Evolutionary conservation across 257 asterid species (phyloP), one percentile per base, ranked within the genome.

Genomic region (Primulina huaijiensis): DNA sequence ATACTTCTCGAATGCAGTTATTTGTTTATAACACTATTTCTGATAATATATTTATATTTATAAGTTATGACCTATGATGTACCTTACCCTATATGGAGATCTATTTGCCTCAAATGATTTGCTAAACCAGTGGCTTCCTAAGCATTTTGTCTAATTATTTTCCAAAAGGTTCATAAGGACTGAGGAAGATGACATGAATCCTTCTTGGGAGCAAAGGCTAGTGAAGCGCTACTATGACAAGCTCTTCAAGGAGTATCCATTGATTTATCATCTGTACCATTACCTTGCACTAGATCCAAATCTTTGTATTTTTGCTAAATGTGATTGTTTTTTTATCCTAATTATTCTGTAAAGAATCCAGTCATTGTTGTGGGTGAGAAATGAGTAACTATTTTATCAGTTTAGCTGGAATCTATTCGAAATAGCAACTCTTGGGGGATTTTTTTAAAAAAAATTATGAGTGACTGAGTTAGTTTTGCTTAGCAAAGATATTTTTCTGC

Each of bases 241-340:
- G 92, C 96, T 94, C 70, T 94, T 94, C 79, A 91, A 88, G 79
- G 99, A 94, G 92, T 89, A 89, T 92, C 98, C 98, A 84, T 80
- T 72, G 65, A 35, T 60, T 40, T 46, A 58, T 56, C 60, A 43
- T 65, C 61, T 38, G 68, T 72, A 23, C 57, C 19, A 19, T 25
- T 65, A 75, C 78, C 60, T 67, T 55, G 38, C 21, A 74, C 64
- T 38, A 63, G 21, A 7, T 19, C 7, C 63, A 68, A 62, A 34
- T 25, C 60, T 60, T 68, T 55, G 12, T 64, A 37, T 46, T 69
- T 68, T 33, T 31, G 63, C 69, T 61, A 30, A 31, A 55, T 70
- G 73, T 69, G 58, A 68, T 69, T 74, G 34, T 53, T 8, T 65
- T 4, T 72, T 56, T 43, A 62, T 33, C 34, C 65, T 63, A 34